Evolutionary conservation across 2,329 filamentous ascomycete species (phyloP).

Genomic region (Colletotrichum horii): DNA sequence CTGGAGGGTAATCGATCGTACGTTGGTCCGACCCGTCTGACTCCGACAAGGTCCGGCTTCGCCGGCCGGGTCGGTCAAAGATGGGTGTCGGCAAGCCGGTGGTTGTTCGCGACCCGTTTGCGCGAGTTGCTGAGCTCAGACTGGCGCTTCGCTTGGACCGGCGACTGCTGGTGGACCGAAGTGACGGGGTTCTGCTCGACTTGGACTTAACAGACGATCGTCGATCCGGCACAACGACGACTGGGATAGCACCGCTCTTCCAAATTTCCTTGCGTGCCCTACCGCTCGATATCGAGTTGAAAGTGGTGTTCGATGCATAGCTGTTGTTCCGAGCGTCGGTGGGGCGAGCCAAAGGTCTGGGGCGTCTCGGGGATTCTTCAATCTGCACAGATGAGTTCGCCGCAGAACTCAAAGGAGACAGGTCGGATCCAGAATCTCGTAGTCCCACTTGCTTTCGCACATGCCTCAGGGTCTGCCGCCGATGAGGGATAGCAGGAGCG

Average conservation of each 20-base stretch:
- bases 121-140: constrained; percentile 50
- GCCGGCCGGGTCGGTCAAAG: constrained; percentile 46
- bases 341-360: constrained; percentile 30
- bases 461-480: constrained; percentile 63
- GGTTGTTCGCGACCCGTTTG: constrained; percentile 43
- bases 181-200: constrained; percentile 55
- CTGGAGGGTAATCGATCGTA: constrained; percentile 66
- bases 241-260: constrained; percentile 66
- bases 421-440: constrained; percentile 50
- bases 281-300: constrained; percentile 56
- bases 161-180: constrained; percentile 66
- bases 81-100: constrained; percentile 45
- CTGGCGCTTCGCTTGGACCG: constrained; percentile 60
- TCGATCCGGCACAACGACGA: constrained; percentile 66
- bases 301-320: constrained; percentile 51
- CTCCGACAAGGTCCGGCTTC: constrained; percentile 49
- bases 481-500: constrained; percentile 44
- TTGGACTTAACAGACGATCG: constrained; percentile 59
- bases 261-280: constrained; percentile 64
- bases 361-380: constrained; percentile 31
- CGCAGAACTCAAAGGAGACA: constrained; percentile 47
- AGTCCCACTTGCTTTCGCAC: constrained; percentile 60
- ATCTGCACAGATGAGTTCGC: constrained; percentile 41
- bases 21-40: constrained; percentile 57
- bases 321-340: constrained; percentile 48